Evolutionary conservation across 345 rosid genomes (phyloP).

Genomic region (Citrus unshiu): DNA sequence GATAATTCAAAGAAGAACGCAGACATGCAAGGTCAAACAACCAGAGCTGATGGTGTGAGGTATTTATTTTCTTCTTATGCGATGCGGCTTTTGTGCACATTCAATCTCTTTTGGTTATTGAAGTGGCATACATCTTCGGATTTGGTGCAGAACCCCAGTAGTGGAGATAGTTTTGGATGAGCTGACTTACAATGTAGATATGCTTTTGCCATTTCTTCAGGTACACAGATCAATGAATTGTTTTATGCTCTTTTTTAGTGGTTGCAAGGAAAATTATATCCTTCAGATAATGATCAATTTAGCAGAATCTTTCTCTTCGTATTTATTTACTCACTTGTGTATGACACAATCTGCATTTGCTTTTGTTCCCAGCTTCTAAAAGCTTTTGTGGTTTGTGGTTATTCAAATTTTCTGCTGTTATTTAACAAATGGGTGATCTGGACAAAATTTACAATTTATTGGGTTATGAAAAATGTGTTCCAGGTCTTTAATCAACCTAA

Average conservation of each 20-base stretch:
- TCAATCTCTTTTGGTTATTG: neutral
- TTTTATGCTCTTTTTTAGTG: neutral
- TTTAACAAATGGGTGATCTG: neutral
- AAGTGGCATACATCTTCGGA: neutral
- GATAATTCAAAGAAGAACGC: conserved; percentile 71
- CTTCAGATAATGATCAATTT: neutral
- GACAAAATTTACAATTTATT: neutral
- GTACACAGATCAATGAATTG: conserved; percentile 24
- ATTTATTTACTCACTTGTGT: neutral
- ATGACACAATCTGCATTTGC: neutral
- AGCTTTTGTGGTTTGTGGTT: neutral
- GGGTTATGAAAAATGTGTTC: conserved; percentile 2
- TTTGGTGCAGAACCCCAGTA: conserved; percentile 60
- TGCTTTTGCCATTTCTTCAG: conserved; percentile 62
- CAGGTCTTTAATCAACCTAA: conserved; percentile 70
- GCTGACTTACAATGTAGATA: conserved; percentile 53
- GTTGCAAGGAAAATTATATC: neutral
- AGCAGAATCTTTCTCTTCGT: neutral
- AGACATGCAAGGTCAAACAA: conserved; percentile 46
- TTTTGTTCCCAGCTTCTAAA: neutral
- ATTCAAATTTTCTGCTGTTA: conserved; percentile 1
- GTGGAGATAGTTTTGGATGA: conserved; percentile 71
- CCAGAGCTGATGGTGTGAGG: conserved; percentile 83
- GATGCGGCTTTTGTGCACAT: neutral
- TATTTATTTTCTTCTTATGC: conserved; percentile 20